These are phyloP conservation scores for Termitomyces sp. DNA, from an alignment of 768 basidiomycete genomes.

Conservation along the genomic window DNA sequence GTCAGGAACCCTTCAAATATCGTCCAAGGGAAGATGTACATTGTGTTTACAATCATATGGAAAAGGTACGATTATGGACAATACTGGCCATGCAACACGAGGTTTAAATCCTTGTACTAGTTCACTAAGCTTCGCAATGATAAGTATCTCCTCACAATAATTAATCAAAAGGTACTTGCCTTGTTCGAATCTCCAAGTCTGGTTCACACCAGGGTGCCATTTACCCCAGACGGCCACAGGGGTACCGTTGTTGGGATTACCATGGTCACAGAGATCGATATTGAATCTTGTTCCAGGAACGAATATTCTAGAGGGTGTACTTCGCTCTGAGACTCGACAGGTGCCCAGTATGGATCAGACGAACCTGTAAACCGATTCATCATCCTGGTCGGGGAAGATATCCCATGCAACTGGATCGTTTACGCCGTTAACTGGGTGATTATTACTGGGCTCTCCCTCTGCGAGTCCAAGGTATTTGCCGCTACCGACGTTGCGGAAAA, in stretches of 20 bases:
- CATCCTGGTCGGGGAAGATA: conserved; percentile 14
- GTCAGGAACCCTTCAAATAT: too few relatives aligned
- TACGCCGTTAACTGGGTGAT: conserved; percentile 8
- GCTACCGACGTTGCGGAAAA: conserved; percentile 13
- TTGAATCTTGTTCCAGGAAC: conserved; percentile 22
- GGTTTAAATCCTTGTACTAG: not conserved
- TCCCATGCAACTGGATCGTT: conserved; percentile 16
- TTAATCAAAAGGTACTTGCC: not conserved
- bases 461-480: conserved; percentile 15
- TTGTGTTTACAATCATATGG: not conserved
- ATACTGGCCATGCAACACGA: not conserved
- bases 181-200: conserved; percentile 33
- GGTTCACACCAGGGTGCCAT: conserved; percentile 31
- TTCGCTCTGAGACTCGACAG: not conserved
- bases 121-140: not conserved
- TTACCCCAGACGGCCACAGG: conserved; percentile 33
- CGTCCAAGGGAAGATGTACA: not conserved
- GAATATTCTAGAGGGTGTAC: conserved; percentile 27
- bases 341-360: not conserved
- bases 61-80: not conserved
- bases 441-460: conserved; percentile 1
- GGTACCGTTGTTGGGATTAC: conserved; percentile 35
- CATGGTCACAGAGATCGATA: conserved; percentile 37
- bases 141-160: not conserved
- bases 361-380: conserved; percentile 15